Percentiles rank a stretch among this genome's conserved stretches.
Conservation (phyloP, 2,329 filamentous ascomycete species). For the Mariannaea sp. region DNA sequence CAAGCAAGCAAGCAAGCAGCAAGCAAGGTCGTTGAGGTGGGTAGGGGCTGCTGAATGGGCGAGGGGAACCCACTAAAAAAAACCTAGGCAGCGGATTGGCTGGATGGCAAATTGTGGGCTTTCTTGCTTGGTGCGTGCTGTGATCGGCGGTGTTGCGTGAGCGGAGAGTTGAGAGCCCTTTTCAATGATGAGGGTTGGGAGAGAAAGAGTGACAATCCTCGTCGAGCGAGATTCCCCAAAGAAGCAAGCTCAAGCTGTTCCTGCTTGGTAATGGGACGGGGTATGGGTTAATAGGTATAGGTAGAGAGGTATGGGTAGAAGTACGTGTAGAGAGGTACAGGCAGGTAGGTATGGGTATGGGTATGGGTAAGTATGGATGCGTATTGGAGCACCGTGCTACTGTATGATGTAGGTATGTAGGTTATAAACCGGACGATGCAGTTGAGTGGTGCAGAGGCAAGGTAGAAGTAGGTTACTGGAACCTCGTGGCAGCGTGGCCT, state of each 20-base stretch:
- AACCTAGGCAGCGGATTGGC: slow-evolving; percentile 8
- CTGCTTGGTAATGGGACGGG: not conserved
- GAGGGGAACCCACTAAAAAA: slow-evolving; percentile 19
- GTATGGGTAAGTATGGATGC: not conserved
- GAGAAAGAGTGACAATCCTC: slow-evolving; percentile 1
- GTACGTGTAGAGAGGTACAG: not conserved
- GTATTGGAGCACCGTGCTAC: slow-evolving; percentile 3
- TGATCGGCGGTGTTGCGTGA: slow-evolving; percentile 12
- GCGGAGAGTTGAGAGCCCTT: slow-evolving; percentile 9
- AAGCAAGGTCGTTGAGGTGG: slow-evolving; percentile 15
- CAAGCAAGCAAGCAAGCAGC: slow-evolving; percentile 13
- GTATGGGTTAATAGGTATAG: not conserved
- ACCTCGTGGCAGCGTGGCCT: slow-evolving; percentile 13
- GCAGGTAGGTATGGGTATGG: not conserved
- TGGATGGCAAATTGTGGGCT: slow-evolving; percentile 8
- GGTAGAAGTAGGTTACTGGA: slow-evolving; percentile 19
- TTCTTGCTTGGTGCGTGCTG: slow-evolving; percentile 8
- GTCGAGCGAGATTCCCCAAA: not conserved
- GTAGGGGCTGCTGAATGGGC: slow-evolving; percentile 15
- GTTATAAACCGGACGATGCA: slow-evolving; percentile 10
- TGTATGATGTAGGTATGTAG: too few relatives aligned
- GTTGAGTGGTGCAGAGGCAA: slow-evolving; percentile 11
- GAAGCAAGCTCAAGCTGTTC: not conserved
- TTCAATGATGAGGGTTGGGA: slow-evolving; percentile 1
- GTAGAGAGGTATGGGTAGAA: not conserved